Evolutionary conservation across 2,329 filamentous ascomycete species (phyloP), one percentile per base, ranked within the genome.

Genomic region (Rhinocladiella similis): DNA sequence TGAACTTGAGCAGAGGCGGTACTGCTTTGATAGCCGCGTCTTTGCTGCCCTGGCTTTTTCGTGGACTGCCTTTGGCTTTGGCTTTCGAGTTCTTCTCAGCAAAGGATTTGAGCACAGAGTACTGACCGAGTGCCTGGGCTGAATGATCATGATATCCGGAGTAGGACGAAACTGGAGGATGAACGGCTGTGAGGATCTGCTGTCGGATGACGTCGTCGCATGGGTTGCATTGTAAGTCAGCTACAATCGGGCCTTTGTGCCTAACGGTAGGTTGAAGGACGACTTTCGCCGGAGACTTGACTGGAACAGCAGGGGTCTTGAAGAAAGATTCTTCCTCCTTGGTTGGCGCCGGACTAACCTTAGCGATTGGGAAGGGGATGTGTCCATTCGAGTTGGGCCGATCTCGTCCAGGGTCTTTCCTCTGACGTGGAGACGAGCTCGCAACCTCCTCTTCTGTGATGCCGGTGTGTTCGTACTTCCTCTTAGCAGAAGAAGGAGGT

Each of bases 211-310:
- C 74, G n/a, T 87, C 85, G 65, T 95, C 90, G 38, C 94, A 87
- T 0, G 94, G 94, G 67, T 97, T 97, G 74, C 92, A 96, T 69
- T 92, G 90, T 0, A 74, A 64, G 42, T 97, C 93, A 59, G 86
- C 84, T 69, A 97, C 89, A 45, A 96, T 87, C 0, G 89, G 88
- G 0, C 86, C 74, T 13, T 77, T 69, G 36, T 77, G 72, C 50
- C 76, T 79, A 13, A 39, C 54, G 10, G 54, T 20, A 9, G 69
- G 62, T 47, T 52, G 55, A 1, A 59, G 45, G 43, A 53, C 41
- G 10, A 16, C 59, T 45, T 64, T 67, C 5, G 70, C 53, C n/a
- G 69, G 64, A 25, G 70, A 47, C 64, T 57, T 65, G 14, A 56
- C 51, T 12, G 58, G 22, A 19, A 57, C 20, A n/a, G 48, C 48